Evolutionary conservation across 306 rosid genomes (phyloP), one percentile per base, ranked within the genome.

Genomic region (Casuarina cunninghamiana): DNA sequence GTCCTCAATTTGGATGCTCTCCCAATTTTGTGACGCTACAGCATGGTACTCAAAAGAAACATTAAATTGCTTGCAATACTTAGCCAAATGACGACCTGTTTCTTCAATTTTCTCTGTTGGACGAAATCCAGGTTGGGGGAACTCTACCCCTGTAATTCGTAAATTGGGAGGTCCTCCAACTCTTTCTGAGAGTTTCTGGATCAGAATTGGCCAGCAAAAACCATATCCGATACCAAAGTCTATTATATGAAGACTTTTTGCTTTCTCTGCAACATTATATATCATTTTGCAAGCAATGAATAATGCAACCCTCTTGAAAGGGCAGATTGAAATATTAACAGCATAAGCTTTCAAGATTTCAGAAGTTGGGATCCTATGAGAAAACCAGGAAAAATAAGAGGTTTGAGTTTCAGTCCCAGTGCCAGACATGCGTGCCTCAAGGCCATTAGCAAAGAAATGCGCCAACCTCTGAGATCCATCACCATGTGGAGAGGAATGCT

Each of bases 71-170:
- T 83, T 38, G 9, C 94, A 93, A 76, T 93, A 93, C 45, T 77
- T 93, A 41, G 81, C 89, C 49, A 93, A 81, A 66, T 90, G 96
- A 16, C 86, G 88, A 4, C 98, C 98, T 2, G 91, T 93, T 80
- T 93, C 94, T 82, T 87, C 91, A 5, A 89, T 82, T 75, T 91
- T 81, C 46, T 88, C 91, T 1, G 89, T 71, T 0, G 97, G 97
- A 19, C 96, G 89, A 71, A 93, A 93, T 15, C 97, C 96, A 3
- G 85, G 81, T 70, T 89, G 93, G 19, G 98, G 98, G 83, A 85
- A 60, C 74, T 93, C 93, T 63, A 93, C 89, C 74, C 94, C 98
- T 0, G 98, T 93, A 66, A 85, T 82, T 17, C 86, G 84, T 46
- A 85, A 77, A 79, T 82, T 82, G 37, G 15, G 82, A 86, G 58